These are phyloP conservation scores for Daldinia sp. DNA, from an alignment of 2,329 filamentous ascomycete species.

Conservation along the genomic window DNA sequence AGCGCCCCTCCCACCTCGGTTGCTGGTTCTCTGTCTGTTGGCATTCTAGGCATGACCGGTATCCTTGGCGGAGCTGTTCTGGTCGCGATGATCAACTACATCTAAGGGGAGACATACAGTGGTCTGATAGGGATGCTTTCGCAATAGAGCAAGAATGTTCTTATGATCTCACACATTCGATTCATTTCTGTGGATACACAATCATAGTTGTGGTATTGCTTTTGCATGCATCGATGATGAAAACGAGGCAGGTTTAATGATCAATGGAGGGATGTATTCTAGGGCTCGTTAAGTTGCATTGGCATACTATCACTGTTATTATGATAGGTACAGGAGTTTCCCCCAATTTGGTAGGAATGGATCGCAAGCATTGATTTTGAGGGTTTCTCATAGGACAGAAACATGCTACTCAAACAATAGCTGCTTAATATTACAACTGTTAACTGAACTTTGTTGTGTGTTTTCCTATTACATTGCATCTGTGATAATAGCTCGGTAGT, in stretches of 20 bases:
- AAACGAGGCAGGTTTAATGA: constrained; percentile 29
- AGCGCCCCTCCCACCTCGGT: constrained; percentile 26
- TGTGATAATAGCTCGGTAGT: neutral
- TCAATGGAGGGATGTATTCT: constrained; percentile 28
- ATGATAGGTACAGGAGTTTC: constrained; percentile 7
- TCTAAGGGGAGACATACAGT: constrained; percentile 14
- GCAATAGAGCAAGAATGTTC: constrained; percentile 11
- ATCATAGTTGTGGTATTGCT: constrained; percentile 28
- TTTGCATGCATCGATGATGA: constrained; percentile 25
- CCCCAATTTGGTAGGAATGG: constrained; percentile 15
- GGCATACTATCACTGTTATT: constrained; percentile 28
- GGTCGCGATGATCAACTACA: constrained; percentile 15
- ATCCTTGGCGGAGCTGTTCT: constrained; percentile 26
- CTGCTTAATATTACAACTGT: constrained; percentile 31
- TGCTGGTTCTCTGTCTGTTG: constrained; percentile 21
- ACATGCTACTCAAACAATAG: constrained; percentile 36
- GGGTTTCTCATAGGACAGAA: constrained; percentile 40
- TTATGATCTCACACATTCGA: constrained; percentile 14
- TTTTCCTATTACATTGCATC: neutral
- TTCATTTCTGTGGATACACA: constrained; percentile 35
- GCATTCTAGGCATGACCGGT: constrained; percentile 20
- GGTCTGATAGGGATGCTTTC: constrained; percentile 4
- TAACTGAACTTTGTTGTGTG: neutral
- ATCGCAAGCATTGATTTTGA: constrained; percentile 28
- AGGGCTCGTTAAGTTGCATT: constrained; percentile 33